Evolutionary conservation across 352 stramenopile species (phyloP).

Genomic region (Phytophthora aleatoria): DNA sequence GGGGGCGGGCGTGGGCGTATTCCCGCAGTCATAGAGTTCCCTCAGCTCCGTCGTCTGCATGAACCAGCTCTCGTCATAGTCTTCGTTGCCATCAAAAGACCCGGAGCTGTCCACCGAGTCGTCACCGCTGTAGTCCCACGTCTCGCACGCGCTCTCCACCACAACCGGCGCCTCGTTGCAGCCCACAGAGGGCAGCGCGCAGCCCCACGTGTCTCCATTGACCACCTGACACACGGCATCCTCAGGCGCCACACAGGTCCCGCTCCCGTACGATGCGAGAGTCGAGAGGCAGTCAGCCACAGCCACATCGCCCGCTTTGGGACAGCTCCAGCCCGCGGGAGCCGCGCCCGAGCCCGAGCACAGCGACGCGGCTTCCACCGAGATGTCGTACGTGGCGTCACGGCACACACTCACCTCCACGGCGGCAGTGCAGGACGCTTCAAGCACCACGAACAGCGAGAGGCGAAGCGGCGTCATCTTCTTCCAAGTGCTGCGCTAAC

Average conservation of each 20-base stretch:
- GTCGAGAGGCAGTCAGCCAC: slow-evolving; percentile 42
- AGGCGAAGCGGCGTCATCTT: slow-evolving; percentile 24
- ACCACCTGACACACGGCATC: slow-evolving; percentile 44
- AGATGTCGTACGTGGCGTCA: slow-evolving; percentile 47
- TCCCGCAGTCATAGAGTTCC: slow-evolving; percentile 31
- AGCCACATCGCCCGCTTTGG: slow-evolving; percentile 38
- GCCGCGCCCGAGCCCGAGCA: slow-evolving; percentile 37
- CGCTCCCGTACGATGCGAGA: slow-evolving; percentile 34
- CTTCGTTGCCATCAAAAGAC: slow-evolving; percentile 28
- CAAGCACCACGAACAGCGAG: slow-evolving; percentile 16
- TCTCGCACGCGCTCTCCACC: slow-evolving; percentile 27
- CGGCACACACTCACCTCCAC: slow-evolving; percentile 48
- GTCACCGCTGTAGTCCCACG: slow-evolving; percentile 39
- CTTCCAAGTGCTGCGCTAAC: neutral
- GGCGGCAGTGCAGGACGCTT: slow-evolving; percentile 4
- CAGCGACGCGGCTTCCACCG: slow-evolving; percentile 21
- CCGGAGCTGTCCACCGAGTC: slow-evolving; percentile 23
- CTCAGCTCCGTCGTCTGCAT: slow-evolving; percentile 31
- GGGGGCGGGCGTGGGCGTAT: slow-evolving; percentile 31
- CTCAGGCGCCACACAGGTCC: slow-evolving; percentile 41
- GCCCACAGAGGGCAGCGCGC: slow-evolving; percentile 46
- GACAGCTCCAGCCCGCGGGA: slow-evolving; percentile 40
- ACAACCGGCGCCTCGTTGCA: slow-evolving; percentile 17
- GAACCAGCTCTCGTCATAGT: slow-evolving; percentile 43
- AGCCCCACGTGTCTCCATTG: slow-evolving; percentile 44